Conservation (phyloP, 2,329 filamentous ascomycete species). For the Ophiostoma triangulosporum region DNA sequence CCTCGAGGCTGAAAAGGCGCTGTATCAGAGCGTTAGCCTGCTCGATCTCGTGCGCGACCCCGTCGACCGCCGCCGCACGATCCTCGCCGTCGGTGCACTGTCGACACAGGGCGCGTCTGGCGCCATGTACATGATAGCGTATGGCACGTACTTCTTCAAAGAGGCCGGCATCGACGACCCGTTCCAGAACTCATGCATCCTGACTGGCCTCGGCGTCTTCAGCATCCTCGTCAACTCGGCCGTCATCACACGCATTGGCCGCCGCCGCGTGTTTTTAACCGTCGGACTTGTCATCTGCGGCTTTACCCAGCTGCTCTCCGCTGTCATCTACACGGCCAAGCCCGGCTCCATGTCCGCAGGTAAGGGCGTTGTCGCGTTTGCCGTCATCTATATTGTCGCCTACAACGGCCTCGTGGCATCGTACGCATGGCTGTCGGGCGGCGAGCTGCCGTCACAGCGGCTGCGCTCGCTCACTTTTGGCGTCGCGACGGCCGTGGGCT, state of each 20-base stretch:
- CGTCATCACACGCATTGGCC: slow-evolving; percentile 38
- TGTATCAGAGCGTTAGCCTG: slow-evolving; percentile 23
- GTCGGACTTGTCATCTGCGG: slow-evolving; percentile 37
- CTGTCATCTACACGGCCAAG: slow-evolving; percentile 34
- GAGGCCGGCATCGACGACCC: slow-evolving; percentile 42
- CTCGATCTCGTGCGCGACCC: slow-evolving; percentile 37
- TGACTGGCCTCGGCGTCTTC: slow-evolving; percentile 39
- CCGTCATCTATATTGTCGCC: slow-evolving; percentile 37
- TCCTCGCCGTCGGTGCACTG: slow-evolving; percentile 33
- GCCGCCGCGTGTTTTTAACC: slow-evolving; percentile 38
- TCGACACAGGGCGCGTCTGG: slow-evolving; percentile 39
- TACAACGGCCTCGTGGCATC: slow-evolving; percentile 40
- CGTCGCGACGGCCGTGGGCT: slow-evolving; percentile 37
- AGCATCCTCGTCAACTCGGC: slow-evolving; percentile 39
- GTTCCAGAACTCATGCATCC: slow-evolving; percentile 43
- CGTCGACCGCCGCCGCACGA: slow-evolving; percentile 36
- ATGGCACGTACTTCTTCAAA: slow-evolving; percentile 45
- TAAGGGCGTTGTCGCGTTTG: slow-evolving; percentile 37
- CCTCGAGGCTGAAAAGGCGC: slow-evolving; percentile 21
- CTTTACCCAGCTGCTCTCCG: slow-evolving; percentile 39
- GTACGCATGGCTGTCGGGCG: slow-evolving; percentile 44
- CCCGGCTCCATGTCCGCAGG: slow-evolving; percentile 25
- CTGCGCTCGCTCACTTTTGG: slow-evolving; percentile 44
- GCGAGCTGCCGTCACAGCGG: slow-evolving; percentile 42
- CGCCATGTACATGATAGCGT: slow-evolving; percentile 43